Conservation (phyloP, 2,329 filamentous ascomycete species). For the Sclerotinia spermophila region DNA sequence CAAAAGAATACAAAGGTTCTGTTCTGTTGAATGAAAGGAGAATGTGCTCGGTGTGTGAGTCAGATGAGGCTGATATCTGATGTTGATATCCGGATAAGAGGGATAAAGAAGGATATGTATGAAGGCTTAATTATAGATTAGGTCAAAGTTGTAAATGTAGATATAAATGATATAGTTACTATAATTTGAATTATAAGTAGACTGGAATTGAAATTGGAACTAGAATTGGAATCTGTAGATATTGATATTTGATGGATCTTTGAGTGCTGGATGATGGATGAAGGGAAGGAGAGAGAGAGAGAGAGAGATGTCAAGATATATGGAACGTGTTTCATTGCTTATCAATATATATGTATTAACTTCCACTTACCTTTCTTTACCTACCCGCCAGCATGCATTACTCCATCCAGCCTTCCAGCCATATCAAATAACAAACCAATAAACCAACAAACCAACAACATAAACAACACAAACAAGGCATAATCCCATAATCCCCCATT, state of each 20-base stretch:
- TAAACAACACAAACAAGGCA: neutral
- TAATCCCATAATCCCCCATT: no score
- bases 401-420: neutral
- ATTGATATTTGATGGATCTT: neutral
- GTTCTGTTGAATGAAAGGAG: neutral
- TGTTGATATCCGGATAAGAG: conserved; percentile 2
- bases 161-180: neutral
- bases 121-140: conserved; percentile 7
- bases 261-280: neutral
- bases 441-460: neutral
- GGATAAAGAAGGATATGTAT: neutral
- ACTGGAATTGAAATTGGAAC: neutral
- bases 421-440: neutral
- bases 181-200: no score
- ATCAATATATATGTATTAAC: no score
- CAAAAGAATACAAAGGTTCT: neutral
- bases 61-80: conserved; percentile 10
- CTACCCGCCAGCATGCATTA: conserved; percentile 8
- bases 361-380: neutral
- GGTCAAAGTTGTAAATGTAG: neutral
- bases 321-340: conserved; percentile 7
- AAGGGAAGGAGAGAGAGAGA: neutral
- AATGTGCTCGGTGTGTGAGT: conserved; percentile 6
- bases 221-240: neutral
- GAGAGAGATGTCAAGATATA: neutral